These are phyloP conservation scores for Ceratocystiopsis minuta DNA, from an alignment of 2,329 filamentous ascomycete genomes.

Conservation along the genomic window DNA sequence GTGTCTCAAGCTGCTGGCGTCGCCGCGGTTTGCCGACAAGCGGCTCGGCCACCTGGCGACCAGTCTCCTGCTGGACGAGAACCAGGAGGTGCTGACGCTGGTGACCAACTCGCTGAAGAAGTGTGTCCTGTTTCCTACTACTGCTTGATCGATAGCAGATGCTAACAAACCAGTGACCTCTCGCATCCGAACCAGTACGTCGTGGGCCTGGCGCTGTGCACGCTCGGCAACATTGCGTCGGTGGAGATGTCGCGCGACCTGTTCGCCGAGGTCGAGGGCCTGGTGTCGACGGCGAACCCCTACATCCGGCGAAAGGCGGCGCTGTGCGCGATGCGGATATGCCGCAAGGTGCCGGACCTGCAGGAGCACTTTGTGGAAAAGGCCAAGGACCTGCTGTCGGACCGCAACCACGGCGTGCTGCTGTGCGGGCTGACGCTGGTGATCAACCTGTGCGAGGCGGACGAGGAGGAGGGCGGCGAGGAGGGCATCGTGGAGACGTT, in stretches of 20 bases:
- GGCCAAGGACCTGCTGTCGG: conserved; percentile 68
- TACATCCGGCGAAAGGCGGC: conserved; percentile 95
- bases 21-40: conserved; percentile 94
- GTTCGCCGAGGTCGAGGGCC: conserved; percentile 85
- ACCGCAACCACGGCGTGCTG: conserved; percentile 89
- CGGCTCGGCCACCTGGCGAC: conserved; percentile 88
- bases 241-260: conserved; percentile 96
- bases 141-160: too few relatives aligned
- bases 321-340: conserved; percentile 97
- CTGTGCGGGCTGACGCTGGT: conserved; percentile 84
- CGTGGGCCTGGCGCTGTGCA: conserved; percentile 87
- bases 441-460: conserved; percentile 82
- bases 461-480: conserved; percentile 87
- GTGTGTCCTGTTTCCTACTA: conserved; percentile 33
- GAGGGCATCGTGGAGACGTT: conserved; percentile 83
- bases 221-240: conserved; percentile 91
- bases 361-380: conserved; percentile 97
- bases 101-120: conserved; percentile 98
- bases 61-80: conserved; percentile 90
- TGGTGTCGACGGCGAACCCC: conserved; percentile 87
- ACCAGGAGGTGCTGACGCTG: conserved; percentile 90
- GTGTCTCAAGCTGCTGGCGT: conserved; percentile 92
- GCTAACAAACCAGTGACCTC: conserved; percentile 52
- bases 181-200: conserved; percentile 98
- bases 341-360: conserved; percentile 89